Conservation (phyloP, 441 rosid genomes). For the Pelargonium australe region DNA sequence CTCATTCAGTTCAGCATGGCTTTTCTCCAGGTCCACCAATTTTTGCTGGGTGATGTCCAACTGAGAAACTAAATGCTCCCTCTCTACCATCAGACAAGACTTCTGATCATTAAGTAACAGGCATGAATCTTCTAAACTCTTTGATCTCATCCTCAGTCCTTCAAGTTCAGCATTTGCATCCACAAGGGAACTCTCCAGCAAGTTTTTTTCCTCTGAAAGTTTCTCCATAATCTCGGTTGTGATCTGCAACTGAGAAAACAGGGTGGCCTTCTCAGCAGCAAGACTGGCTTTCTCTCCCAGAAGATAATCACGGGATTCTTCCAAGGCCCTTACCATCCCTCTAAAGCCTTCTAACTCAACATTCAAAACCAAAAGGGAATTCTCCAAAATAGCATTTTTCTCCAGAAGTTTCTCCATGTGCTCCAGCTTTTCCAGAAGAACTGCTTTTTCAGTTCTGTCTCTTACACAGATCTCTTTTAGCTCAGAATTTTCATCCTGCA, state of each 20-base stretch:
- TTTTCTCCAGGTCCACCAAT: constrained; percentile 42
- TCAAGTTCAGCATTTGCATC: constrained; percentile 73
- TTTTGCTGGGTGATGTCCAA: constrained; percentile 44
- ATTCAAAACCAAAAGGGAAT: constrained; percentile 74
- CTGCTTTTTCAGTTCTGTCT: constrained; percentile 48
- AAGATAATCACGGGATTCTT: constrained; percentile 55
- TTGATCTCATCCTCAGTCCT: constrained; percentile 43
- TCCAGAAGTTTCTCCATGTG: constrained; percentile 70
- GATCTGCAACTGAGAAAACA: constrained; percentile 50
- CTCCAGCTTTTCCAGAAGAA: constrained; percentile 51
- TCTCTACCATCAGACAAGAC: constrained; percentile 39
- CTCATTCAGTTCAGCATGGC: constrained; percentile 41
- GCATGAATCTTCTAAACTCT: constrained; percentile 54
- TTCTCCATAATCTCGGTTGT: constrained; percentile 48
- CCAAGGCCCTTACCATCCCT: constrained; percentile 52
- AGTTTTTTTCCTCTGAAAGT: constrained; percentile 53
- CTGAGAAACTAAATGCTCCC: constrained; percentile 48
- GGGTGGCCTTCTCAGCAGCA: constrained; percentile 49
- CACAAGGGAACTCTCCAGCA: constrained; percentile 59
- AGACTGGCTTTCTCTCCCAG: constrained; percentile 55
- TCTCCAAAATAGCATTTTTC: constrained; percentile 67
- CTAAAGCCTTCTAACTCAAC: constrained; percentile 67
- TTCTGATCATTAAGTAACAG: constrained; percentile 54
- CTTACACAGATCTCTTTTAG: constrained; percentile 47
- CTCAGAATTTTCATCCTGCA: constrained; percentile 54